phyloP scores from a whole-genome alignment of 169 alveolate species.

The Eimeria maxima region DNA sequence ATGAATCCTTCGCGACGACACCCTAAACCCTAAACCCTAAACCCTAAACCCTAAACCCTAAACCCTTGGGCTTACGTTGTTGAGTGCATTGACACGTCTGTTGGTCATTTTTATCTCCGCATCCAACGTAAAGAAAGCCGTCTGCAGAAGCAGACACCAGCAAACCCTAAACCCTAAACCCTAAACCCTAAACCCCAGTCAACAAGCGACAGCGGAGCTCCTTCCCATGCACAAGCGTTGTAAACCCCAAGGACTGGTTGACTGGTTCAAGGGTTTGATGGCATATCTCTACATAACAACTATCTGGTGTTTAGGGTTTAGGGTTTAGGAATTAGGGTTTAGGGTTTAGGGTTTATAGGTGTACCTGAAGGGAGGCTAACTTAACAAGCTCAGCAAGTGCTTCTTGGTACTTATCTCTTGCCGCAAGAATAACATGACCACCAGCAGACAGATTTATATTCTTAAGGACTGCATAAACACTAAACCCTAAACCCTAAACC shows the following conservation, averaged over 20 bases:
- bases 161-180: not conserved
- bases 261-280: too few relatives aligned
- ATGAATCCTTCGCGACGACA: too few relatives aligned
- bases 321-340: not conserved
- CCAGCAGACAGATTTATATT: constrained; percentile 89
- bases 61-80: constrained; percentile 87
- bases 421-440: constrained; percentile 88
- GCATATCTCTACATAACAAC: too few relatives aligned
- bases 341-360: not conserved
- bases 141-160: constrained; percentile 85
- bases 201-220: not conserved
- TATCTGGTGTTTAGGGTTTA: too few relatives aligned
- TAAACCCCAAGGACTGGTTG: too few relatives aligned
- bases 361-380: constrained; percentile 93
- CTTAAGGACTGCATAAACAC: constrained; percentile 63
- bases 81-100: constrained; percentile 97
- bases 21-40: not conserved
- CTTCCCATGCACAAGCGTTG: too few relatives aligned
- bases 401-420: constrained; percentile 86
- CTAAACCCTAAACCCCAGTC: too few relatives aligned
- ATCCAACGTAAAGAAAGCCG: constrained; percentile 95
- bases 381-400: constrained; percentile 88
- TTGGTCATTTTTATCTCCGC: constrained; percentile 96
- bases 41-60: not conserved
- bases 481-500: not conserved